phyloP scores from a whole-genome alignment of 306 rosid genomes.

The Senna siamea region DNA sequence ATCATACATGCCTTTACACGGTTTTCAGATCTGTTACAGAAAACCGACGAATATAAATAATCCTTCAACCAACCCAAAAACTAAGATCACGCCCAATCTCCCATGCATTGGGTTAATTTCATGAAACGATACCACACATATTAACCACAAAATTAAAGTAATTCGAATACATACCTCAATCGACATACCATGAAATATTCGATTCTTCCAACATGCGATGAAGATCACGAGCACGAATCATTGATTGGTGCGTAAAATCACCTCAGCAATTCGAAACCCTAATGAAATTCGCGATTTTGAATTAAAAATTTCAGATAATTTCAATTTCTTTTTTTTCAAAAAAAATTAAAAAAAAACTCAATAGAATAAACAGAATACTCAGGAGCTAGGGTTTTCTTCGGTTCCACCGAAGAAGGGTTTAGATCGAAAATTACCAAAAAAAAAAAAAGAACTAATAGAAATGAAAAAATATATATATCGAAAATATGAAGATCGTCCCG shows the following conservation, averaged over 20 bases:
- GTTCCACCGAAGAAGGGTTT: slow-evolving; percentile 45
- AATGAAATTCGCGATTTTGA: slow-evolving; percentile 47
- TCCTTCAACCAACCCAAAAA: slow-evolving; percentile 24
- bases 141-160: slow-evolving; percentile 16
- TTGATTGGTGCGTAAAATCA: slow-evolving; percentile 46
- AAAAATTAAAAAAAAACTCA: slow-evolving; percentile 39
- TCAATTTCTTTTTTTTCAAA: slow-evolving; percentile 6
- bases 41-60: slow-evolving; percentile 29
- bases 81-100: slow-evolving; percentile 42
- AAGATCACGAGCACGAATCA: slow-evolving; percentile 48
- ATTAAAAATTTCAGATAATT: slow-evolving; percentile 39
- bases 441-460: slow-evolving; percentile 3
- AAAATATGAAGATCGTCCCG: not conserved
- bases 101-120: slow-evolving; percentile 31
- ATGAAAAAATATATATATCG: slow-evolving; percentile 15
- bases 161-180: slow-evolving; percentile 55
- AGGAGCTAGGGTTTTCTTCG: slow-evolving; percentile 70
- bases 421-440: slow-evolving; percentile 49
- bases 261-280: slow-evolving; percentile 57
- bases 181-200: slow-evolving; percentile 34
- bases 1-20: slow-evolving; percentile 57
- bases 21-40: slow-evolving; percentile 68
- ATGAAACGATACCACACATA: slow-evolving; percentile 31
- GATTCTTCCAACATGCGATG: slow-evolving; percentile 38
- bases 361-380: slow-evolving; percentile 44